Conservation (phyloP, 1,284 basidiomycete genomes). For the Heterobasidion parviporum region DNA sequence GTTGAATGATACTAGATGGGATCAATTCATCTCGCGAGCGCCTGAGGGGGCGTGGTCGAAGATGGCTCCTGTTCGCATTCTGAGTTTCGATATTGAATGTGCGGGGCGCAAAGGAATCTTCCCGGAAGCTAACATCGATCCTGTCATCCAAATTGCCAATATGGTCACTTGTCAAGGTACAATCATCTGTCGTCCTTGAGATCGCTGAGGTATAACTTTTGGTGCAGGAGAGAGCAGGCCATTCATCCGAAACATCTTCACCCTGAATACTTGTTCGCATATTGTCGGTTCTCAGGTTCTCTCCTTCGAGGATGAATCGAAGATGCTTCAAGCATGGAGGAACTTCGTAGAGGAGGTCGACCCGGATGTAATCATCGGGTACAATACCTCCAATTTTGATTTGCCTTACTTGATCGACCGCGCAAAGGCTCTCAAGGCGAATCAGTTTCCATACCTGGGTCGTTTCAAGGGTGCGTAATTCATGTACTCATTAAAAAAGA, state of each 20-base stretch:
- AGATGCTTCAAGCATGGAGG: slow-evolving; percentile 74
- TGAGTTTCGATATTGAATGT: slow-evolving; percentile 97
- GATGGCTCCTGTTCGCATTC: slow-evolving; percentile 83
- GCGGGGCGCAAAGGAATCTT: slow-evolving; percentile 94
- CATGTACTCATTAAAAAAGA: background rate
- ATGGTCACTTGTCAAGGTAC: slow-evolving; percentile 94
- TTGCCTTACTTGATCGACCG: slow-evolving; percentile 90
- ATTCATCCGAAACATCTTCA: slow-evolving; percentile 95
- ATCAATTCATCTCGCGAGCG: slow-evolving; percentile 78
- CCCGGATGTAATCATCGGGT: slow-evolving; percentile 90
- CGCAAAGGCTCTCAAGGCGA: slow-evolving; percentile 71
- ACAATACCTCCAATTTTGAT: slow-evolving; percentile 90
- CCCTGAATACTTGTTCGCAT: slow-evolving; percentile 84
- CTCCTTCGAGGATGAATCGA: slow-evolving; percentile 69
- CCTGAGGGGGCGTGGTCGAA: slow-evolving; percentile 88
- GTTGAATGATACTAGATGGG: slow-evolving; percentile 46
- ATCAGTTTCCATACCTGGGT: slow-evolving; percentile 73
- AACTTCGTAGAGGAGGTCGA: slow-evolving; percentile 84
- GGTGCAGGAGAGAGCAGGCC: slow-evolving; percentile 76
- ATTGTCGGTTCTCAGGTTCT: slow-evolving; percentile 94
- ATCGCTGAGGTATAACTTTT: background rate
- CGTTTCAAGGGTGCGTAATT: slow-evolving; percentile 57
- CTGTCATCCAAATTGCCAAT: slow-evolving; percentile 95
- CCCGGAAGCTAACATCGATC: slow-evolving; percentile 81
- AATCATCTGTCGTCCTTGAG: background rate